Evolutionary conservation across 345 rosid species (phyloP).

Genomic region (Erucastrum elatum): DNA sequence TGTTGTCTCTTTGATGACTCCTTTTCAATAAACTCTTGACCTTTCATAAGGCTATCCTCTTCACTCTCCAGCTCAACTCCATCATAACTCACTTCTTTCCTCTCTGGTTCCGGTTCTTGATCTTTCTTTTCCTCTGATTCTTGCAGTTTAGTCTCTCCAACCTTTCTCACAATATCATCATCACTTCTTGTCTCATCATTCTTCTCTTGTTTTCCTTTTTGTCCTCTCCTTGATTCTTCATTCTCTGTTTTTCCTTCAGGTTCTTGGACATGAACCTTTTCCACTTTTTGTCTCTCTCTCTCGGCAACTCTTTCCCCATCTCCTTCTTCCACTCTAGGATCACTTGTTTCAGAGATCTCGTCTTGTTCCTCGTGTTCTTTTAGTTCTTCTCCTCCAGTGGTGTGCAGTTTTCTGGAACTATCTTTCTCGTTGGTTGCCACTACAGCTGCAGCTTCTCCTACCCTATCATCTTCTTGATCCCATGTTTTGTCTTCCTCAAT

Average conservation of each 20-base stretch:
- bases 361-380: slow-evolving; percentile 4
- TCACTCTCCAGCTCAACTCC: slow-evolving; percentile 1
- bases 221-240: not conserved
- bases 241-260: slow-evolving; percentile 11
- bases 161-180: not conserved
- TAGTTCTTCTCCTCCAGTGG: not conserved
- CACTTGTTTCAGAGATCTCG: not conserved
- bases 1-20: slow-evolving; percentile 2
- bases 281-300: not conserved
- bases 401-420: slow-evolving; percentile 1
- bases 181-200: slow-evolving; percentile 8
- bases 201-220: not conserved
- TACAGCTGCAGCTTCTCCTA: slow-evolving; percentile 18
- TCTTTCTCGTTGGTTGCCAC: not conserved
- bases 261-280: slow-evolving; percentile 3
- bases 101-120: slow-evolving; percentile 9
- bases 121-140: not conserved
- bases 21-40: not conserved
- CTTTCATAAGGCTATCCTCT: slow-evolving; percentile 4
- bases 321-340: not conserved
- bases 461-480: not conserved
- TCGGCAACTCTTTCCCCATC: not conserved
- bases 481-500: not conserved
- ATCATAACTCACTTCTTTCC: not conserved
- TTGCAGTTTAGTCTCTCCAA: not conserved